Evolutionary conservation across 441 rosid species (phyloP), one percentile per base, ranked within the genome.

Genomic region (Eruca vesicaria): DNA sequence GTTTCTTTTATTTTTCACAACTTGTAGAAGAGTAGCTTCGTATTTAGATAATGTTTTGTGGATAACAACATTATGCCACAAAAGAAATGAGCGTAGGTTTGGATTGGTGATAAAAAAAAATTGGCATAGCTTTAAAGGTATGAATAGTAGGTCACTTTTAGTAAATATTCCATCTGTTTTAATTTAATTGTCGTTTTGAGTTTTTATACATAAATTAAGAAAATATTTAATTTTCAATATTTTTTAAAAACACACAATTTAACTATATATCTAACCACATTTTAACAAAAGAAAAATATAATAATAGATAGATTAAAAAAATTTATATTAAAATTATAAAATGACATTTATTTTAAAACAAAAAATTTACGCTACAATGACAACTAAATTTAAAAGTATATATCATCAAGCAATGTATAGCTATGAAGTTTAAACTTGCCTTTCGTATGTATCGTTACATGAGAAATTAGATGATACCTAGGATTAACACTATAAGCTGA

Each of bases 1-100:
- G 31, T 32, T 32, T 8, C 35, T 0, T 8, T 5, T n/a, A 0
- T n/a, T 32, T 20, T 8, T 9, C 33, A 3, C 14, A 48, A 9
- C 11, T 18, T 41, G 38, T 74, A 36, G 31, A n/a, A 43, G 21
- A 67, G 18, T 66, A 73, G 71, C 36, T 59, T 31, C 31, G 28
- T 53, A 41, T 53, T 62, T 76, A 68, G 41, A 62, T 45, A 15
- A 14, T 68, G 26, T 16, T 52, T 75, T 62, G 28, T 75, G 53
- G 68, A 61, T 16, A 62, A 68, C 32, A 60, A 9, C 28, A 76
- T 20, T 11, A 26, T 11, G 56, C 41, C 23, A 32, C 14, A 10
- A 28, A 19, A 19, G 35, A 62, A 12, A 18, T 32, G 19, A 35
- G 74, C 58, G 20, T 29, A n/a, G 31, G 26, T 63, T 61, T 57